Conservation (phyloP, 495 filamentous ascomycete genomes). For the Podospora conica region DNA sequence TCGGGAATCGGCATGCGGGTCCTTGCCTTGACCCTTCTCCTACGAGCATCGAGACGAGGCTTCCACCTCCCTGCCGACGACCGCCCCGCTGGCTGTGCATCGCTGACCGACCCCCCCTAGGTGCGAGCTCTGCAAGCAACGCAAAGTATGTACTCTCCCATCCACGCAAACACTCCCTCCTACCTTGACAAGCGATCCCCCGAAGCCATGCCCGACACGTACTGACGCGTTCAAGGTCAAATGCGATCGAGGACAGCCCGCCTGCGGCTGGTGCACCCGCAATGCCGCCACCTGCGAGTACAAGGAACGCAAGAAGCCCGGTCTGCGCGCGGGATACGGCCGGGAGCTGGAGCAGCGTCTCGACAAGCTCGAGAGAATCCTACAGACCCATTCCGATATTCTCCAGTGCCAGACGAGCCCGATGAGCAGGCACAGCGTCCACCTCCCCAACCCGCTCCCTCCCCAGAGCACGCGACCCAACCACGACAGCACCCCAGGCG, state of each 20-base stretch:
- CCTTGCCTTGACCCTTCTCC: background rate
- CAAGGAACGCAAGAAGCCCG: constrained; percentile 80
- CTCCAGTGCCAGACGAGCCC: constrained; percentile 28
- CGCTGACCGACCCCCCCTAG: constrained; percentile 28
- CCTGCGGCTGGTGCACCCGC: constrained; percentile 81
- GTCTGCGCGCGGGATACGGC: constrained; percentile 77
- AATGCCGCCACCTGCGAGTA: constrained; percentile 76
- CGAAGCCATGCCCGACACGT: background rate
- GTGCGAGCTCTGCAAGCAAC: constrained; percentile 77
- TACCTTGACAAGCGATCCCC: too few relatives aligned
- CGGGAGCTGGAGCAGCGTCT: constrained; percentile 80
- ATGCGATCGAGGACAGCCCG: constrained; percentile 75
- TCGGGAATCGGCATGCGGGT: background rate
- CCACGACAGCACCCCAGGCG: constrained; percentile 38
- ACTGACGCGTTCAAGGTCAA: constrained; percentile 49
- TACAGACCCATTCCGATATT: constrained; percentile 46
- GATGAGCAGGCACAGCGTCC: constrained; percentile 37
- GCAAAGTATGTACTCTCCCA: constrained; percentile 52
- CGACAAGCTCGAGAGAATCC: constrained; percentile 47
- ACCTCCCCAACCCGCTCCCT: constrained; percentile 35
- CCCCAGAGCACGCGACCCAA: constrained; percentile 44
- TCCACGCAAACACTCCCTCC: background rate
- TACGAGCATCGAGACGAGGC: background rate
- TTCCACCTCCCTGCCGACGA: background rate
- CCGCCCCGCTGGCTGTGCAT: background rate